Base-by-base conservation (phyloP, 1,284 basidiomycete genomes). In the Heliocybe sulcata region DNA sequence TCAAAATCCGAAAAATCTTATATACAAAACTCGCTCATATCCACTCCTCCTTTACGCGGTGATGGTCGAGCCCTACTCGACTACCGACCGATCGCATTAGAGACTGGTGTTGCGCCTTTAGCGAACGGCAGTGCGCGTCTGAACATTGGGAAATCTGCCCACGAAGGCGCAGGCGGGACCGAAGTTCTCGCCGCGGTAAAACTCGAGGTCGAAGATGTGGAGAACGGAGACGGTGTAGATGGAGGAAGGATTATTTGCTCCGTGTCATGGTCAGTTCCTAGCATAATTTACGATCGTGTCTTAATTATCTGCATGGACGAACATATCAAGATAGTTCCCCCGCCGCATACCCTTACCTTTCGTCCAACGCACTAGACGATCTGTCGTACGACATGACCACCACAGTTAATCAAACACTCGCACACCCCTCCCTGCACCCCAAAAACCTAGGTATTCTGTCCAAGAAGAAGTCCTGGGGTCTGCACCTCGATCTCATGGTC, bases 1-100 rank as follows among this genome's bases (percentile, higher is more conserved):
- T 90, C 88, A 51, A 90, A 90, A 62, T 79, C 87, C 0, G 89
- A 91, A 71, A 81, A 80, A 62, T 80, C 87, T 1, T 92, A 86
- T 64, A 85, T 89, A 38, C 81, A 81, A 59, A 67, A 79, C 16
- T 83, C 86, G 0, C 70, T 91, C 4, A 70, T 79, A 12, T 75
- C 79, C 1, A 65, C 67, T 42, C 75, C 80, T 3, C 79, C 85
- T 3, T 69, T 81, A 25, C 82, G 89, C 52, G 74, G 77, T 2
- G 84, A 92, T 65, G 89, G 89, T 0, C 83, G 90, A 20, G 63
- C 72, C 12, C 69, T 85, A 1, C 66, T 76, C 22, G 83, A 87
- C 58, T 92, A 77, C 60, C 76, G 90, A 29, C 68, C 76, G 0
- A 77, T 92, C 38, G 72, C 79, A 8, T 76, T 93, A n/a, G 83